Conservation (phyloP, 371 early-diverging fungal genomes). For the Rhizopus stolonifer region DNA sequence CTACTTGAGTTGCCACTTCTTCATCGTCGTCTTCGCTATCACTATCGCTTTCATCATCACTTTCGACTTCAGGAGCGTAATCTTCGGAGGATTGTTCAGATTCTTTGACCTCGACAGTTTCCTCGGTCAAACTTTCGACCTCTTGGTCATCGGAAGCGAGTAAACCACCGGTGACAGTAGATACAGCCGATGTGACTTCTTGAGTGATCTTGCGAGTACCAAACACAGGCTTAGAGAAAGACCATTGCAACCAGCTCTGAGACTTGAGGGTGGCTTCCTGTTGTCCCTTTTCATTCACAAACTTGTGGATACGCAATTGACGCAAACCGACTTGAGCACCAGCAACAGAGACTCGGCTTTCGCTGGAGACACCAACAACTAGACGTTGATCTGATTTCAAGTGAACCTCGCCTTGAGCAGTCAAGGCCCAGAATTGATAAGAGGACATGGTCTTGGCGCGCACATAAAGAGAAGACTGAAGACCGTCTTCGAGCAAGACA, state of each 20-base stretch:
- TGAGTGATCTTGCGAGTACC: conserved; percentile 11
- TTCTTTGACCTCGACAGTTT: conserved; percentile 24
- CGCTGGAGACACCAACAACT: conserved; percentile 35
- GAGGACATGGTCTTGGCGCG: conserved; percentile 25
- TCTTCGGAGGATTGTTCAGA: conserved; percentile 35
- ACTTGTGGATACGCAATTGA: conserved; percentile 28
- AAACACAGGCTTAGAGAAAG: conserved; percentile 41
- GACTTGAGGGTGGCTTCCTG: conserved; percentile 30
- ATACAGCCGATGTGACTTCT: conserved; percentile 1
- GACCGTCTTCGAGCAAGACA: conserved; percentile 34
- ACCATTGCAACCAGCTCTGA: conserved; percentile 39
- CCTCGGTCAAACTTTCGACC: conserved; percentile 33
- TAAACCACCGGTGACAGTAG: not conserved
- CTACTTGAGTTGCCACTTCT: not conserved
- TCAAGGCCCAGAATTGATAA: conserved; percentile 41
- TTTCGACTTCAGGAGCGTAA: conserved; percentile 15
- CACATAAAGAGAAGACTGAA: conserved; percentile 32
- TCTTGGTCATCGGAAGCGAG: conserved; percentile 6
- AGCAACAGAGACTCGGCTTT: conserved; percentile 23
- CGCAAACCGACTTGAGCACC: conserved; percentile 46
- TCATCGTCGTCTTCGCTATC: conserved; percentile 12
- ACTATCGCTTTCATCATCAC: conserved; percentile 22
- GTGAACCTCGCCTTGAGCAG: conserved; percentile 41
- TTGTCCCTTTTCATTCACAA: conserved; percentile 24
- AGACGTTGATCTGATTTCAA: conserved; percentile 30